Conservation (phyloP, 2,329 filamentous ascomycete genomes). For the Hirsutella rhossiliensis region DNA sequence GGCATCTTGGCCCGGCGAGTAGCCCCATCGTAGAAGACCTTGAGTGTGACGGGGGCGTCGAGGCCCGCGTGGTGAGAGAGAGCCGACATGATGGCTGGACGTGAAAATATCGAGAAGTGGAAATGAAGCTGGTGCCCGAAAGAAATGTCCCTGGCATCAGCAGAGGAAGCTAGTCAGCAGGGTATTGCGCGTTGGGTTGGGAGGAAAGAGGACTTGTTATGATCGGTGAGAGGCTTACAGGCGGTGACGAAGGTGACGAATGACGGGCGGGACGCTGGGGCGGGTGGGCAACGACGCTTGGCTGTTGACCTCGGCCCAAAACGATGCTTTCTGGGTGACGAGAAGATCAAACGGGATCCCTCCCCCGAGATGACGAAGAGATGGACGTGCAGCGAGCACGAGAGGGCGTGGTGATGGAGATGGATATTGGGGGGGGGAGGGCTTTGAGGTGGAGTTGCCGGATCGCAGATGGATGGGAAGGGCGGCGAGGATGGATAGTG, state of each 20-base stretch:
- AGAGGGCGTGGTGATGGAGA: too few relatives aligned
- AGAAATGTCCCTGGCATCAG: neutral
- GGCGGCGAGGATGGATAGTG: neutral
- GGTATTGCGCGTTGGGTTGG: too few relatives aligned
- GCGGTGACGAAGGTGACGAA: slow-evolving; percentile 1
- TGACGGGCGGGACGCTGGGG: neutral
- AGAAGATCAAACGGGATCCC: neutral
- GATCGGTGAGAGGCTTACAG: slow-evolving; percentile 2
- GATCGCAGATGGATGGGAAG: too few relatives aligned
- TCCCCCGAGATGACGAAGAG: too few relatives aligned
- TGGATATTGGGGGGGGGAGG: too few relatives aligned
- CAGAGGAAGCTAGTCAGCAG: neutral
- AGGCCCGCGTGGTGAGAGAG: slow-evolving; percentile 9
- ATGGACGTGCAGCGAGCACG: too few relatives aligned
- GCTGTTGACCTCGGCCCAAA: neutral
- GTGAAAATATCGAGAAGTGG: too few relatives aligned
- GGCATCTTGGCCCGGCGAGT: slow-evolving; percentile 82
- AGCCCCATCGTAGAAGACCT: slow-evolving; percentile 64
- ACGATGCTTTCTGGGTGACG: neutral
- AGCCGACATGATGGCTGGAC: slow-evolving; percentile 15
- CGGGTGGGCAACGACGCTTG: neutral
- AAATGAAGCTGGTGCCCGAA: too few relatives aligned
- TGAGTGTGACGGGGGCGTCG: slow-evolving; percentile 57
- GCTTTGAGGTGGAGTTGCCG: too few relatives aligned
- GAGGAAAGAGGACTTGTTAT: too few relatives aligned